Evolutionary conservation across 2,329 filamentous ascomycete genomes (phyloP).

Genomic region (Magnaporthiopsis rhizophila): DNA sequence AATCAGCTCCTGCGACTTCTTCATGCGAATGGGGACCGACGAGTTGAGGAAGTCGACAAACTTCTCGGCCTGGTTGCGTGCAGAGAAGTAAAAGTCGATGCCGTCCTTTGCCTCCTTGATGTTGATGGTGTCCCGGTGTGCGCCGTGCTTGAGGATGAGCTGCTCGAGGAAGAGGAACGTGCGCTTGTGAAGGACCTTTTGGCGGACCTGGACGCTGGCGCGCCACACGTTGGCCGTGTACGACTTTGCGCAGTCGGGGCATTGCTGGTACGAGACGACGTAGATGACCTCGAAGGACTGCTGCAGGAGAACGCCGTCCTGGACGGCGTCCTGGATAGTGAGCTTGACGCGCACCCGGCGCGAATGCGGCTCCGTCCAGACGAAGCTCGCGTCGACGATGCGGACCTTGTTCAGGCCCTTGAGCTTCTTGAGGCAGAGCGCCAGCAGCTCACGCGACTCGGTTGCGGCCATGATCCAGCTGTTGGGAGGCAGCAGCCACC

Average conservation of each 20-base stretch:
- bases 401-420: conserved; percentile 80
- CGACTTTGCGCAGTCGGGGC: conserved; percentile 88
- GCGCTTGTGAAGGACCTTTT: conserved; percentile 89
- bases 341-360: conserved; percentile 89
- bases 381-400: conserved; percentile 91
- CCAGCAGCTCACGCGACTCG: conserved; percentile 87
- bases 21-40: conserved; percentile 56
- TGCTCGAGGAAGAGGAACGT: conserved; percentile 69
- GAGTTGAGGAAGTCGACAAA: conserved; percentile 72
- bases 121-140: conserved; percentile 89
- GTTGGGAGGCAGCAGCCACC: conserved; percentile 80
- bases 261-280: conserved; percentile 85
- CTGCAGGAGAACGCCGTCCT: conserved; percentile 64
- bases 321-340: conserved; percentile 70
- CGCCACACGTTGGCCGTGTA: conserved; percentile 96
- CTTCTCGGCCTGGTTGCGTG: conserved; percentile 79
- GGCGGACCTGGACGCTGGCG: conserved; percentile 86
- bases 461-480: conserved; percentile 79
- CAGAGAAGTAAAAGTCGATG: conserved; percentile 90
- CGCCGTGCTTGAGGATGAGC: conserved; percentile 87
- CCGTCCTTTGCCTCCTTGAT: conserved; percentile 97
- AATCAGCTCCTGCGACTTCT: conserved; percentile 59
- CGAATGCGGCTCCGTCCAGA: conserved; percentile 98
- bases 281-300: conserved; percentile 95
- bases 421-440: conserved; percentile 83